A percentile compares a stretch with the other conserved stretches of the same genome.
phyloP scores from a whole-genome alignment of 371 early-diverging fungal genomes.

The Blakeslea trispora region DNA sequence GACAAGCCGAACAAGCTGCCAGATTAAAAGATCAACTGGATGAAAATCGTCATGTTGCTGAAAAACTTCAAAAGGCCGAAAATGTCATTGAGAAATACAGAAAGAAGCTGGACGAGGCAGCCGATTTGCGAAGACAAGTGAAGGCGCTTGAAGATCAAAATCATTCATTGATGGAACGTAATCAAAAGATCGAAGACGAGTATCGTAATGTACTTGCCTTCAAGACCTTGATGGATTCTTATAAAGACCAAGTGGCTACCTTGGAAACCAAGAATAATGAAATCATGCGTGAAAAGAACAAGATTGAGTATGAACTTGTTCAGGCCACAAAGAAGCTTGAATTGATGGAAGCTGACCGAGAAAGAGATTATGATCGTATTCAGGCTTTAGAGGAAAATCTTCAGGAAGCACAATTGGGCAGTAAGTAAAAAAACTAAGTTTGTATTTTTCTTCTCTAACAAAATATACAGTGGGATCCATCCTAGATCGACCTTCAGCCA shows the following conservation, averaged over 20 bases:
- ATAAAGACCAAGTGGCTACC: constrained; percentile 78
- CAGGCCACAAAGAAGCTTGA: constrained; percentile 66
- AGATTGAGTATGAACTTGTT: constrained; percentile 70
- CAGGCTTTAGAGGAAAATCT: constrained; percentile 78
- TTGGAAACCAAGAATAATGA: constrained; percentile 75
- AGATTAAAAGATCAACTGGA: constrained; percentile 86
- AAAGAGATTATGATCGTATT: constrained; percentile 74
- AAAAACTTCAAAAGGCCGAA: constrained; percentile 88
- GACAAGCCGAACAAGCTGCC: constrained; percentile 67
- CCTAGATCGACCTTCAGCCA: constrained; percentile 10
- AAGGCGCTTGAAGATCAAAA: constrained; percentile 87
- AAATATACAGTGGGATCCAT: constrained; percentile 15
- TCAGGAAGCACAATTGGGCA: constrained; percentile 79
- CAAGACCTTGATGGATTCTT: constrained; percentile 83
- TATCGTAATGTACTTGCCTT: constrained; percentile 77
- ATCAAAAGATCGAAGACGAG: constrained; percentile 82
- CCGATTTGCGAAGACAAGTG: constrained; percentile 76
- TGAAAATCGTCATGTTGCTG: constrained; percentile 86
- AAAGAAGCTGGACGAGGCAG: constrained; percentile 87
- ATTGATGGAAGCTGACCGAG: constrained; percentile 64
- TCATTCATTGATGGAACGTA: constrained; percentile 62
- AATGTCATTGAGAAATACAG: constrained; percentile 94
- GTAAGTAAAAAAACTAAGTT: constrained; percentile 32
- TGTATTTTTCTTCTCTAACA: no score
- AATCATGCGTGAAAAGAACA: constrained; percentile 70